phyloP scores from a whole-genome alignment of 495 filamentous ascomycete genomes.

The Ascobolus immersus region DNA sequence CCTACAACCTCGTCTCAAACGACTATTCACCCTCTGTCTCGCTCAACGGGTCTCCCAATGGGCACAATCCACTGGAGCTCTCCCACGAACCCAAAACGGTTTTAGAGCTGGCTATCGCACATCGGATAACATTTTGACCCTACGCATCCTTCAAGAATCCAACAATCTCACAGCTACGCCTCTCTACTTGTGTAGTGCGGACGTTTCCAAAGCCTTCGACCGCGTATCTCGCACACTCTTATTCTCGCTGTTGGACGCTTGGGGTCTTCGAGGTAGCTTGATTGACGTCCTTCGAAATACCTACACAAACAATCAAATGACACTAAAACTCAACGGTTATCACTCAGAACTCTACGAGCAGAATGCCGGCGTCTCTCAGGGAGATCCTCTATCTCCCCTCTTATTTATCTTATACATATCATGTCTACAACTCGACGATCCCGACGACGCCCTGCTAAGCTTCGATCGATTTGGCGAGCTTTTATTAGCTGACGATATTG shows the following conservation, averaged over 20 bases:
- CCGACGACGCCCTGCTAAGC: neutral
- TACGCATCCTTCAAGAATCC: neutral
- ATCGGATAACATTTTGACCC: neutral
- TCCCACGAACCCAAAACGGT: neutral
- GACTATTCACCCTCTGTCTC: neutral
- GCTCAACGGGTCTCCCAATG: neutral
- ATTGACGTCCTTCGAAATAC: neutral
- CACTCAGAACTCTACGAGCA: neutral
- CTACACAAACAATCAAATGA: neutral
- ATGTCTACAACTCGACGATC: neutral
- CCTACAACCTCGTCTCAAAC: neutral
- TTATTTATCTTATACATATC: constrained; percentile 1
- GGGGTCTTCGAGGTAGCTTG: neutral
- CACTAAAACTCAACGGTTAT: neutral
- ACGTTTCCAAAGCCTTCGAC: neutral
- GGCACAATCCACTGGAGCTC: neutral
- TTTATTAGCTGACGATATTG: neutral
- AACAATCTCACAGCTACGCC: neutral
- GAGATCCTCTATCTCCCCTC: constrained; percentile 1
- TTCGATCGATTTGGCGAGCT: neutral
- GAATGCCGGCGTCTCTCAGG: neutral
- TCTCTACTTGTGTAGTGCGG: neutral
- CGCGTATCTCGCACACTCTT: neutral
- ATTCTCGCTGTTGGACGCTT: neutral
- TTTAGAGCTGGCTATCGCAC: neutral